These are phyloP conservation scores for Boletus pseudo-olivaceus DNA, from an alignment of 768 basidiomycete genomes.

Conservation along the genomic window DNA sequence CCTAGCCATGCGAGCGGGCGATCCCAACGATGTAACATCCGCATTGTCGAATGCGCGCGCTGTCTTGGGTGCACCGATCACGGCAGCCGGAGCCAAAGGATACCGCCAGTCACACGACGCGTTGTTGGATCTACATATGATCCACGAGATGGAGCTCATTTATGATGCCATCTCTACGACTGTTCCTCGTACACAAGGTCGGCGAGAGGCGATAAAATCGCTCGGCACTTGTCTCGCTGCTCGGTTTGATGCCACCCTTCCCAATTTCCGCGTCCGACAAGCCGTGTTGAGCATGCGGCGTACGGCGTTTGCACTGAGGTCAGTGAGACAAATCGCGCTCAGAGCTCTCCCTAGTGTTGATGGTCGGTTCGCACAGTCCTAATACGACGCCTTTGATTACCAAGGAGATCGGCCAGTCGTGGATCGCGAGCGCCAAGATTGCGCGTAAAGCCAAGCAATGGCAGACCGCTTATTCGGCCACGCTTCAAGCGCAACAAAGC, in stretches of 20 bases:
- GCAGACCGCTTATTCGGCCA: slow-evolving; percentile 96
- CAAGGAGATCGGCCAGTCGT: slow-evolving; percentile 73
- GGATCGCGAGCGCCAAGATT: slow-evolving; percentile 93
- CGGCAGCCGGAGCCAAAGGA: slow-evolving; percentile 72
- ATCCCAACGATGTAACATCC: slow-evolving; percentile 42
- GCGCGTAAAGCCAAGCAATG: slow-evolving; percentile 93
- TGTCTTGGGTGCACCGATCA: slow-evolving; percentile 75
- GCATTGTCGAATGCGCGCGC: slow-evolving; percentile 64
- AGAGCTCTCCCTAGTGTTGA: slow-evolving; percentile 6
- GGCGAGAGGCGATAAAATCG: slow-evolving; percentile 39
- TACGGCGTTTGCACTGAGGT: slow-evolving; percentile 77
- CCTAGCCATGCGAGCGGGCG: slow-evolving; percentile 66
- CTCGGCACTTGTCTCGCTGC: slow-evolving; percentile 44
- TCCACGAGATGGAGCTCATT: slow-evolving; percentile 81
- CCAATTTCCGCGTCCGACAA: slow-evolving; percentile 86
- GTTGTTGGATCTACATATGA: slow-evolving; percentile 76
- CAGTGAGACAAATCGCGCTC: slow-evolving; percentile 29
- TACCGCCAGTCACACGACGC: slow-evolving; percentile 89
- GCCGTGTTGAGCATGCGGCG: slow-evolving; percentile 86
- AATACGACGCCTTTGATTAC: slow-evolving; percentile 37
- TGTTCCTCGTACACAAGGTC: slow-evolving; percentile 37
- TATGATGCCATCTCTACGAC: slow-evolving; percentile 41
- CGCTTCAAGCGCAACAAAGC: slow-evolving; percentile 81
- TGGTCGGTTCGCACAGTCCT: background rate
- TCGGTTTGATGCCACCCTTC: slow-evolving; percentile 74